Percentiles rank a stretch among this genome's conserved stretches.
These are phyloP conservation scores for Dryadomyces sulphureus DNA, from an alignment of 2,329 filamentous ascomycete species.

Conservation along the genomic window DNA sequence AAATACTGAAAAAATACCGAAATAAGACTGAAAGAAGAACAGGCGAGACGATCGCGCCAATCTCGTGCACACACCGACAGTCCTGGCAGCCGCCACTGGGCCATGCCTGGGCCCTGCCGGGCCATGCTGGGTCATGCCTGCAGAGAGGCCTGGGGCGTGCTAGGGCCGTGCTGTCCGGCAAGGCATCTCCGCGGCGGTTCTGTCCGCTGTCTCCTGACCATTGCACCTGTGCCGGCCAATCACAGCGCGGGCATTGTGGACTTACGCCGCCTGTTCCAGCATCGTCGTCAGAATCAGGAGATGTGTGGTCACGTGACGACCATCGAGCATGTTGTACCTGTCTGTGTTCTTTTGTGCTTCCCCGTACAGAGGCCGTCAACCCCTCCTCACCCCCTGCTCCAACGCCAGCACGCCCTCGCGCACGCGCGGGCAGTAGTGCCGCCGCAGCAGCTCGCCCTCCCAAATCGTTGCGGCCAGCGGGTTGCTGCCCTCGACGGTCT, in stretches of 20 bases:
- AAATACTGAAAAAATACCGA: no score
- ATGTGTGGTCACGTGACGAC: neutral
- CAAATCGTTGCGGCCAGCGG: conserved; percentile 82
- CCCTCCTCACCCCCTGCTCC: conserved; percentile 44
- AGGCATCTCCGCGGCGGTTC: conserved; percentile 9
- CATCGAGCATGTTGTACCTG: neutral
- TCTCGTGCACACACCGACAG: no score
- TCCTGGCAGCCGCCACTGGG: no score
- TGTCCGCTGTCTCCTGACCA: conserved; percentile 2
- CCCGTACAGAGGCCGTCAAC: neutral
- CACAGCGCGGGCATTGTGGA: neutral
- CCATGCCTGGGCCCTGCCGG: no score
- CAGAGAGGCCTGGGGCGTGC: no score
- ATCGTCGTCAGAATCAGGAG: neutral
- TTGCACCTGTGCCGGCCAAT: neutral
- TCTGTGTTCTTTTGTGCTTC: neutral
- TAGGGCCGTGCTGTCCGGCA: no score
- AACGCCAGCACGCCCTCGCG: conserved; percentile 57
- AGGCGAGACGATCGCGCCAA: no score
- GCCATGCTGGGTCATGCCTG: no score
- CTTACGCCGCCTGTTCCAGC: neutral
- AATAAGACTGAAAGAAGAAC: no score
- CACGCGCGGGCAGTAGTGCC: conserved; percentile 78
- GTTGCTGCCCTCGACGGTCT: conserved; percentile 72
- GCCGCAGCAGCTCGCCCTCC: conserved; percentile 78